Conservation (phyloP, 2,329 filamentous ascomycete genomes). For the Penicillium sp. region DNA sequence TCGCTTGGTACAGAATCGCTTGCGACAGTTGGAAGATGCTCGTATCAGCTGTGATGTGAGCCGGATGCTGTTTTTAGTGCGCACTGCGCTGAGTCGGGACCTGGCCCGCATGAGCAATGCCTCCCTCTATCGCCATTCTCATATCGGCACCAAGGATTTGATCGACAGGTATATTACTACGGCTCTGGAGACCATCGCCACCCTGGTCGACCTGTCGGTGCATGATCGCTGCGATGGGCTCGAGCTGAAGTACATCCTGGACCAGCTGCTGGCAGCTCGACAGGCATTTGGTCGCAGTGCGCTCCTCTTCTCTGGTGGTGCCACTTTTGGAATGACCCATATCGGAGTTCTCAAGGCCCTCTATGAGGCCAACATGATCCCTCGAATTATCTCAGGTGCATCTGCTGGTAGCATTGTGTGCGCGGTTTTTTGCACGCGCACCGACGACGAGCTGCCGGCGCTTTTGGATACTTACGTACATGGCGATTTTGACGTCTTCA, state of each 20-base stretch:
- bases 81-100: constrained; percentile 75
- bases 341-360: constrained; percentile 82
- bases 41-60: constrained; percentile 67
- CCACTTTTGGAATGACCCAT: constrained; percentile 89
- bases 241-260: constrained; percentile 60
- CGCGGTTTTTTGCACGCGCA: constrained; percentile 72
- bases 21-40: constrained; percentile 72
- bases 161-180: constrained; percentile 86
- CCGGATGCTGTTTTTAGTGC: constrained; percentile 75
- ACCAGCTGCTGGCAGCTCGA: constrained; percentile 67
- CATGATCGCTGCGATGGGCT: constrained; percentile 51
- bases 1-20: constrained; percentile 63
- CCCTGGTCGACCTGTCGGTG: constrained; percentile 63
- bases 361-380: constrained; percentile 70
- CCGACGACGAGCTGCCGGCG: constrained; percentile 71
- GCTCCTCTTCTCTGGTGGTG: constrained; percentile 77
- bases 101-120: constrained; percentile 83
- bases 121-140: constrained; percentile 76
- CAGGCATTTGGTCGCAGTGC: constrained; percentile 85
- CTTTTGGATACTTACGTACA: constrained; percentile 70
- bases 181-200: constrained; percentile 68
- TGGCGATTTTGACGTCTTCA: constrained; percentile 79
- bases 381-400: constrained; percentile 81
- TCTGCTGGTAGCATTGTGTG: constrained; percentile 86
- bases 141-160: constrained; percentile 80